Conservation (phyloP, 192 early-diverging fungal genomes). For the Linderina pennispora region DNA sequence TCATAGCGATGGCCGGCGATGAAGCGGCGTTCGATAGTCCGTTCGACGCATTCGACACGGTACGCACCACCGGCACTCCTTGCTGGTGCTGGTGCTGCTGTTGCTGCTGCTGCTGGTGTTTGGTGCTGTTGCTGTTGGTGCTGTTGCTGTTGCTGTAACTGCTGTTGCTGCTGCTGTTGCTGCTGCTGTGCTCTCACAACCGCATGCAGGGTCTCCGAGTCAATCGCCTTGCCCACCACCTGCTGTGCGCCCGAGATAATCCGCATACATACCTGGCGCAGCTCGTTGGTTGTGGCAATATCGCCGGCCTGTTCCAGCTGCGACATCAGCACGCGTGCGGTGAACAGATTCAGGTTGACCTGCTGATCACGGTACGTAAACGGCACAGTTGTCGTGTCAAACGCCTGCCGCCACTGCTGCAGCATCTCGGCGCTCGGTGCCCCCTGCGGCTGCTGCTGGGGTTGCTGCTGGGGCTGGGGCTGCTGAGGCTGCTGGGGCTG, state of each 20-base stretch:
- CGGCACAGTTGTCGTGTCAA: background rate
- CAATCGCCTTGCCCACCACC: background rate
- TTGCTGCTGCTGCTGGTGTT: too few species aligned
- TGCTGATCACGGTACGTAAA: background rate
- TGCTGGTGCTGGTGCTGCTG: background rate
- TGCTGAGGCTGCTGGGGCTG: background rate
- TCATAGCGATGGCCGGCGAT: background rate
- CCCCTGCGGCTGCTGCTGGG: background rate
- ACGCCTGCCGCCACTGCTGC: background rate
- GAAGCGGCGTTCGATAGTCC: too few species aligned
- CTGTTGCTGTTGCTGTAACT: slow-evolving; percentile 10
- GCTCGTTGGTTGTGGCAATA: background rate
- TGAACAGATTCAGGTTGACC: background rate
- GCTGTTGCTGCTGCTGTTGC: slow-evolving; percentile 4
- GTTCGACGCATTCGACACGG: too few species aligned
- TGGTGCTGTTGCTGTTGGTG: too few species aligned
- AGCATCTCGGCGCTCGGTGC: background rate
- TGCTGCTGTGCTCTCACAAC: too few species aligned
- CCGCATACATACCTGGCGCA: background rate
- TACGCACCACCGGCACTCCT: slow-evolving; percentile 1
- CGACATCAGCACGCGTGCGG: background rate
- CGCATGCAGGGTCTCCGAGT: background rate
- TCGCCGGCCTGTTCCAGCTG: background rate
- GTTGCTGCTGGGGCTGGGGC: background rate
- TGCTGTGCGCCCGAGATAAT: background rate